Evolutionary conservation across 306 rosid genomes (phyloP).

Genomic region (Potentilla sterilis): DNA sequence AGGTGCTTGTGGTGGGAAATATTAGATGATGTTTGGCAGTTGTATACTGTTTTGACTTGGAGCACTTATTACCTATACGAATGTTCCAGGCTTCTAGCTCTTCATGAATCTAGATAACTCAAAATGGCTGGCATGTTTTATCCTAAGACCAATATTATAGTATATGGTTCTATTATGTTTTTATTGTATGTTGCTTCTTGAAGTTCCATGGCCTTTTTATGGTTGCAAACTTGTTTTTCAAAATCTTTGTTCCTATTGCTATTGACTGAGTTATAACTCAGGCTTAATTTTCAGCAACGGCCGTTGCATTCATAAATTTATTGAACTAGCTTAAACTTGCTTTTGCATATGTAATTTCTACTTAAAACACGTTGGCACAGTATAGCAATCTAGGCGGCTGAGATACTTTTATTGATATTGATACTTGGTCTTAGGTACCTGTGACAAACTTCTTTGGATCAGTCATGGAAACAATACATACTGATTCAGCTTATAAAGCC

Average conservation of each 20-base stretch:
- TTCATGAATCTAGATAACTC: background rate
- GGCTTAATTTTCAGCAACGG: background rate
- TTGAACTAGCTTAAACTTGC: background rate
- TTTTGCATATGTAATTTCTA: slow-evolving; percentile 4
- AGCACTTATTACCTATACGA: background rate
- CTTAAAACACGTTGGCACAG: background rate
- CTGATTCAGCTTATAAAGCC: slow-evolving; percentile 73
- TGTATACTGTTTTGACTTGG: background rate
- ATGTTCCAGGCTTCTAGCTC: background rate
- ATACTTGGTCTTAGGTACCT: slow-evolving; percentile 51
- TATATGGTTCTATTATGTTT: background rate
- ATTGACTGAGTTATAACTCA: background rate
- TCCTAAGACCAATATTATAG: background rate
- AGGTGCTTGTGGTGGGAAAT: background rate
- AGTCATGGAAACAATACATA: slow-evolving; percentile 87
- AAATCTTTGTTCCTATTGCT: background rate
- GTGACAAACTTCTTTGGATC: slow-evolving; percentile 97
- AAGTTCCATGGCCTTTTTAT: background rate
- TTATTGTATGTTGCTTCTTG: background rate
- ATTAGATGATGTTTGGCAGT: background rate
- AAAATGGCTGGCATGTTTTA: background rate
- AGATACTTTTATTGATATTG: background rate
- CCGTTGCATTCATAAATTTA: background rate
- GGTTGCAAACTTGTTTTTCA: background rate
- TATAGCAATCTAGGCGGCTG: background rate